Conservation (phyloP, 1,139 yeast genomes). For the Sugiyamaella grinbergsii region DNA sequence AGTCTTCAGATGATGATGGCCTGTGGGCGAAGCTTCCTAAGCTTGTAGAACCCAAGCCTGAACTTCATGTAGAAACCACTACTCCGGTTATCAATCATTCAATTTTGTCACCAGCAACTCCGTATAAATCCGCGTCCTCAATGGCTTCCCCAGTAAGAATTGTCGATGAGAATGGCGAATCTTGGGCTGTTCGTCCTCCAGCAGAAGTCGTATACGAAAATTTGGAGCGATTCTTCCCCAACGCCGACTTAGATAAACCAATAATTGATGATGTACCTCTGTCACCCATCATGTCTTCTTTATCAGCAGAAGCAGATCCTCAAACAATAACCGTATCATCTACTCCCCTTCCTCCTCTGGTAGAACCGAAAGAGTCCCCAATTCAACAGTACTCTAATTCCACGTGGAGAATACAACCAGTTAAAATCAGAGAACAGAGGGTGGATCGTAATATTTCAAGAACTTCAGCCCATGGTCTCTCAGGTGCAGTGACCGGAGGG, state of each 20-base stretch:
- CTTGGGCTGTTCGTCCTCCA: slow-evolving; percentile 80
- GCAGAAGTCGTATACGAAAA: slow-evolving; percentile 92
- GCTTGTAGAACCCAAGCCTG: slow-evolving; percentile 26
- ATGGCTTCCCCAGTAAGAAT: slow-evolving; percentile 39
- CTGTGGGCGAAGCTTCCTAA: slow-evolving; percentile 58
- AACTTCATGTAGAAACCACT: slow-evolving; percentile 30
- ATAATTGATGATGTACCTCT: slow-evolving; percentile 66
- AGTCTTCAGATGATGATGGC: slow-evolving; percentile 52
- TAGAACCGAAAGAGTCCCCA: slow-evolving; percentile 31
- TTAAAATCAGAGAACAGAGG: slow-evolving; percentile 12
- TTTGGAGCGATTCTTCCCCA: slow-evolving; percentile 88
- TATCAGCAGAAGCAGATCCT: slow-evolving; percentile 5
- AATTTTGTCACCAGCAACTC: slow-evolving; percentile 25
- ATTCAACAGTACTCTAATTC: slow-evolving; percentile 9
- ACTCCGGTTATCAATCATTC: slow-evolving; percentile 12
- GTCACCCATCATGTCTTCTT: slow-evolving; percentile 54
- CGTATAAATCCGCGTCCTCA: slow-evolving; percentile 27
- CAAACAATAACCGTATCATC: slow-evolving; percentile 3
- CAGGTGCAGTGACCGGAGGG: not conserved
- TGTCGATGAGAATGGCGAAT: slow-evolving; percentile 38
- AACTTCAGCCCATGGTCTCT: not conserved
- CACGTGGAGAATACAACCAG: slow-evolving; percentile 15
- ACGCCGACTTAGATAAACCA: slow-evolving; percentile 89
- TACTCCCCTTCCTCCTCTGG: slow-evolving; percentile 32
- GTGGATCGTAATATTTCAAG: slow-evolving; percentile 4